These are phyloP conservation scores for Suillus alpinus DNA, from an alignment of 768 basidiomycete species.

Conservation along the genomic window DNA sequence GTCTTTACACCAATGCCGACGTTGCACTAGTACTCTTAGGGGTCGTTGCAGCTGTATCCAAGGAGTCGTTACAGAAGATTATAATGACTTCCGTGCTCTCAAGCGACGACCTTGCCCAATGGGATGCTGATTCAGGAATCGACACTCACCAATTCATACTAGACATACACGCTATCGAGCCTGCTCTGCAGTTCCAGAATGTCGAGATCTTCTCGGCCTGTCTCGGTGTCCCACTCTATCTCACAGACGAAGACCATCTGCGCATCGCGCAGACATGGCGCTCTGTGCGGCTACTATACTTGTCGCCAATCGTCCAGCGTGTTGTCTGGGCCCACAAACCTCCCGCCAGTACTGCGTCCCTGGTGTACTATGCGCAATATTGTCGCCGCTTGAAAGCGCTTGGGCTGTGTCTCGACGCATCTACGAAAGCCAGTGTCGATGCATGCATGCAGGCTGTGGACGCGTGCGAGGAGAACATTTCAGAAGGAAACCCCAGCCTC, in stretches of 20 bases:
- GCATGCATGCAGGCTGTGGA: neutral
- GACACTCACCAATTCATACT: neutral
- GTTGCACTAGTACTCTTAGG: neutral
- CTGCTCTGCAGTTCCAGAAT: neutral
- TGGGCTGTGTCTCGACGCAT: neutral
- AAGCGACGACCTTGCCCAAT: neutral
- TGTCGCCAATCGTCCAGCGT: neutral
- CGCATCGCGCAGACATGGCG: constrained; percentile 1
- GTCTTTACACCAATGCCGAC: neutral
- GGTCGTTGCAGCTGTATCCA: neutral
- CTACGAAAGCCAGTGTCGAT: neutral
- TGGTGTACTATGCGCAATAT: neutral
- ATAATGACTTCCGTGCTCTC: neutral
- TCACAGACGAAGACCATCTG: neutral
- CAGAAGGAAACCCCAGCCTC: neutral
- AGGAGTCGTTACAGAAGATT: neutral
- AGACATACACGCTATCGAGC: constrained; percentile 1
- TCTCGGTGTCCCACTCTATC: constrained; percentile 1
- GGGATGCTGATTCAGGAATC: neutral
- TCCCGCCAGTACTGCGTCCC: neutral
- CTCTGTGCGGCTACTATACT: neutral
- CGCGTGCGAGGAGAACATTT: neutral
- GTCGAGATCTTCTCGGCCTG: neutral
- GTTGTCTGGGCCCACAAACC: neutral
- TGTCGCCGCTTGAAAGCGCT: neutral